These are phyloP conservation scores for Microbotryum lychnidis-dioicae DNA, from an alignment of 1,284 basidiomycete species.

Conservation along the genomic window DNA sequence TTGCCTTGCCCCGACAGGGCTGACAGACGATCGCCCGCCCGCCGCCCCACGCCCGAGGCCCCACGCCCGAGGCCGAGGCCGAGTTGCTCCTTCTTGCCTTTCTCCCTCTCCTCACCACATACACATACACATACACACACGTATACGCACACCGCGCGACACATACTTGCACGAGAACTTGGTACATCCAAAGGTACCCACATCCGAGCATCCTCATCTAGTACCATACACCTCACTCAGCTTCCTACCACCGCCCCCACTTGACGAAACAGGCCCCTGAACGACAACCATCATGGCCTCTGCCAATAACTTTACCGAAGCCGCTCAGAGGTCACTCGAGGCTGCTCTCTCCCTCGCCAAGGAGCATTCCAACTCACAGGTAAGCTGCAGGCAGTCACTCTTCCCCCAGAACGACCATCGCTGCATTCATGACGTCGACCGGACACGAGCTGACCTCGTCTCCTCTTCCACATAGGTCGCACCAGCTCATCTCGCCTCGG, in stretches of 20 bases:
- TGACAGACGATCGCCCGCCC: too few species aligned
- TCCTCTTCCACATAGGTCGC: conserved; percentile 23
- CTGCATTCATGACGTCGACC: not conserved
- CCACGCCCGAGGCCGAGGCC: too few species aligned
- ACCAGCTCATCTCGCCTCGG: conserved; percentile 68
- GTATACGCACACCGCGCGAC: not conserved
- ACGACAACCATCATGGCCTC: not conserved
- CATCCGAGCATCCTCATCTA: not conserved
- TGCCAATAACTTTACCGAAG: conserved; percentile 62
- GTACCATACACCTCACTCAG: not conserved
- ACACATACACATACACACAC: not conserved
- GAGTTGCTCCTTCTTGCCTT: too few species aligned
- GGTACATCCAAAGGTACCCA: not conserved
- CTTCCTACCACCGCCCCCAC: not conserved
- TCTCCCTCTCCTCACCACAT: too few species aligned
- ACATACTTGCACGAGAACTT: not conserved
- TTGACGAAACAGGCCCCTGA: not conserved
- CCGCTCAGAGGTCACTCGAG: conserved; percentile 57
- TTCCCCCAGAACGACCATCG: not conserved
- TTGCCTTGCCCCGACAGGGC: too few species aligned
- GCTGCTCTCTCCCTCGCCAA: conserved; percentile 69
- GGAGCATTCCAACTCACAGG: conserved; percentile 70
- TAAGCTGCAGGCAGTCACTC: conserved; percentile 40
- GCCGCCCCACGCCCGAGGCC: too few species aligned
- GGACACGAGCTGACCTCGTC: not conserved